Conservation (phyloP, 1,284 basidiomycete species). For the Marasmius fiardii region DNA sequence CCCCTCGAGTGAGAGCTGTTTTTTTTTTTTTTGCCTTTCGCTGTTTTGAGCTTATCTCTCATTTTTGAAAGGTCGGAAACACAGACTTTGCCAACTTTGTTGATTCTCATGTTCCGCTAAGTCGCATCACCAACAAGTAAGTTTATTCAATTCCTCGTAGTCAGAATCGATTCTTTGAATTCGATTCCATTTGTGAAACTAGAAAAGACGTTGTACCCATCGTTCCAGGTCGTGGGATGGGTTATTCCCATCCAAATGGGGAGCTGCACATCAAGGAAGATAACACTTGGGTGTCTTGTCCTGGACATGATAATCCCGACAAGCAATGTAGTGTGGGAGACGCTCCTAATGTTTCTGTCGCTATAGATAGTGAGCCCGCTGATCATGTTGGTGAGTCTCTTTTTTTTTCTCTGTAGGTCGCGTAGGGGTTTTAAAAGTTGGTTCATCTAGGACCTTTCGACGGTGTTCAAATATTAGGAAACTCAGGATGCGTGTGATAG, state of each 20-base stretch:
- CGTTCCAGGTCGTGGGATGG: conserved; percentile 25
- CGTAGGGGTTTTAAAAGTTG: neutral
- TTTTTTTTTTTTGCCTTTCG: neutral
- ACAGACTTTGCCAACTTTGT: conserved; percentile 16
- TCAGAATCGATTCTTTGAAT: no score
- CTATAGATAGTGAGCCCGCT: conserved; percentile 24
- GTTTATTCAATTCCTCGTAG: no score
- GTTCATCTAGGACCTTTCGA: conserved; percentile 23
- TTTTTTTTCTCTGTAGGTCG: no score
- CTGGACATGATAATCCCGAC: conserved; percentile 33
- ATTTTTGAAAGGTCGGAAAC: conserved; percentile 17
- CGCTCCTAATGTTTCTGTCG: conserved; percentile 29
- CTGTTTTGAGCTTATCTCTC: no score
- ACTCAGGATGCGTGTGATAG: no score
- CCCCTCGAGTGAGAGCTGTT: conserved; percentile 36
- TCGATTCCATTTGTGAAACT: no score
- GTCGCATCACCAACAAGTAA: conserved; percentile 20
- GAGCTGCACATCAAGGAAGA: conserved; percentile 37
- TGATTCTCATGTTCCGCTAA: conserved; percentile 14
- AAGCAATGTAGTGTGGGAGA: conserved; percentile 27
- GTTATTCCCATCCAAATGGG: conserved; percentile 37
- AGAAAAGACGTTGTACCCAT: conserved; percentile 25
- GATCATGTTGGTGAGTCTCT: conserved; percentile 17
- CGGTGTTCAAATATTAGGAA: conserved; percentile 22
- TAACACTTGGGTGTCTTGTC: conserved; percentile 30